Conservation (phyloP, 495 filamentous ascomycete species). For the Annulohypoxylon bovei region DNA sequence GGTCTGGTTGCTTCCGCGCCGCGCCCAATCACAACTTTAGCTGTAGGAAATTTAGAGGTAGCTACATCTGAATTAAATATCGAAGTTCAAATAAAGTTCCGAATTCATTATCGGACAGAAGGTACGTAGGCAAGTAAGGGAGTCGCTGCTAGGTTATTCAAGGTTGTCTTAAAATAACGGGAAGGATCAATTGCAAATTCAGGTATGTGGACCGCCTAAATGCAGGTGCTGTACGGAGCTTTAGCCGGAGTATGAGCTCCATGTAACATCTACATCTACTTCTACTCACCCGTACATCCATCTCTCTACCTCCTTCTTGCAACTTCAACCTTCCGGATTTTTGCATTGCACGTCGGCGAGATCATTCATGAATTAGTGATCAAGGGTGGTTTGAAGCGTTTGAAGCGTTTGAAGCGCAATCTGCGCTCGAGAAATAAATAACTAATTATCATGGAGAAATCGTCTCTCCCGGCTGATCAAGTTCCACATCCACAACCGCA, state of each 20-base stretch:
- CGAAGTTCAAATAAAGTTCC: neutral
- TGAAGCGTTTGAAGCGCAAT: conserved; percentile 9
- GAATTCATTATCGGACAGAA: neutral
- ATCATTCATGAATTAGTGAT: conserved; percentile 8
- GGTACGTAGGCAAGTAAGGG: neutral
- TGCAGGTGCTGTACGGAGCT: neutral
- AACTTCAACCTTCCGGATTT: neutral
- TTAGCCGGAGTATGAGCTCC: neutral
- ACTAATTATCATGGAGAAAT: conserved; percentile 30
- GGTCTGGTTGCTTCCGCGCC: neutral
- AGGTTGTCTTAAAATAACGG: neutral
- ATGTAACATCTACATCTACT: neutral
- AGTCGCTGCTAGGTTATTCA: neutral
- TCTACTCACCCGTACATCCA: neutral
- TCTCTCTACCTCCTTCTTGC: neutral
- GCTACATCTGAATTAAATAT: neutral
- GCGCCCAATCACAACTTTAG: neutral
- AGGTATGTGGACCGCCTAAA: neutral
- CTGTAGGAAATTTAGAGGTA: conserved; percentile 2
- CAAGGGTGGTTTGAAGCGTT: no score
- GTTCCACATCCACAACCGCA: neutral
- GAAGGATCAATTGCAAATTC: neutral
- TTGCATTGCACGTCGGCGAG: neutral
- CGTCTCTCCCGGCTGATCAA: neutral
- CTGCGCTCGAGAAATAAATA: conserved; percentile 1